Evolutionary conservation across 805 yeast genomes (phyloP).

Genomic region (Ogataea henricii): DNA sequence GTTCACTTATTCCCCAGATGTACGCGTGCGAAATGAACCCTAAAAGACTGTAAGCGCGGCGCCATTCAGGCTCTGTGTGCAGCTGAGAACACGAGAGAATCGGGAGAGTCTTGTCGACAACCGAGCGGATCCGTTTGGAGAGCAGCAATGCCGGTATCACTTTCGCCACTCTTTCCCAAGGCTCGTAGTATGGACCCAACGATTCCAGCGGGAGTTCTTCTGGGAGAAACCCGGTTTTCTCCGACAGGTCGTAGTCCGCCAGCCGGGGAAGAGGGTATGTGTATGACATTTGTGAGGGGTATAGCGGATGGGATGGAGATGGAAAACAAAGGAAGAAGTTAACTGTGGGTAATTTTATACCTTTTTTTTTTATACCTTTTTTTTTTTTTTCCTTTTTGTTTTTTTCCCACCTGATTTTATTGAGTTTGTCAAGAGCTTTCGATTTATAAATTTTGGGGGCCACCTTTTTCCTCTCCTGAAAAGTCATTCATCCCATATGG

Average conservation of each 20-base stretch:
- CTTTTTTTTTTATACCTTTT: neutral
- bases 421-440: neutral
- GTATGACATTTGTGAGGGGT: slow-evolving; percentile 27
- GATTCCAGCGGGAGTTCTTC: slow-evolving; percentile 58
- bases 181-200: slow-evolving; percentile 60
- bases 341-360: neutral
- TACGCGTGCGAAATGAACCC: slow-evolving; percentile 87
- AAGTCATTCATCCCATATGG: too few species aligned
- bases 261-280: slow-evolving; percentile 48
- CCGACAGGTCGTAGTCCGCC: slow-evolving; percentile 69
- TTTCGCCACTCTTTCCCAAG: slow-evolving; percentile 75
- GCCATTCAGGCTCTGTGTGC: slow-evolving; percentile 49
- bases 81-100: slow-evolving; percentile 51
- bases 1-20: slow-evolving; percentile 76
- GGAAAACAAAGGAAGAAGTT: neutral
- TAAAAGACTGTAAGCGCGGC: slow-evolving; percentile 80
- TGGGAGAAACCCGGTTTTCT: slow-evolving; percentile 79
- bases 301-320: too few species aligned
- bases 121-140: slow-evolving; percentile 57
- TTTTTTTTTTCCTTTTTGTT: slow-evolving; percentile 13
- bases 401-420: neutral
- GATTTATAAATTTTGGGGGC: too few species aligned
- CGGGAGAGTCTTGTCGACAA: slow-evolving; percentile 65
- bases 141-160: slow-evolving; percentile 74
- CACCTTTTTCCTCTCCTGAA: too few species aligned